Evolutionary conservation across 148 eudicot species (phyloP).

Genomic region (Salicornia ramosissima): DNA sequence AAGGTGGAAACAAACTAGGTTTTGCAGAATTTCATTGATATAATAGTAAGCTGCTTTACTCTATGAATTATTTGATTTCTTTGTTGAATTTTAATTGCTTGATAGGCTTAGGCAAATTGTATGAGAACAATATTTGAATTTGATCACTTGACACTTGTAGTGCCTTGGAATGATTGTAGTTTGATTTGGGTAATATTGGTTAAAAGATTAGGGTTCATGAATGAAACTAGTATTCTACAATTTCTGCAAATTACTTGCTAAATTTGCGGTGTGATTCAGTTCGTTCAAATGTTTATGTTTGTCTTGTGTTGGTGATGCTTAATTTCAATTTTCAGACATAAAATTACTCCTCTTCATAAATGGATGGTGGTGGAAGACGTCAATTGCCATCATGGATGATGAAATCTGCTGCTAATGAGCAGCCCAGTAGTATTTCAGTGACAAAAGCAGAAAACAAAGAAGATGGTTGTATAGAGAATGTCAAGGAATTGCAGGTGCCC

Average conservation of each 20-base stretch:
- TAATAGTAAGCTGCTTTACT: too few species aligned
- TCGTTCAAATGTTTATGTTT: slow-evolving; percentile 7
- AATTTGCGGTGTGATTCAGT: background rate
- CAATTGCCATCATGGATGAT: slow-evolving; percentile 74
- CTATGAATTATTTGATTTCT: too few species aligned
- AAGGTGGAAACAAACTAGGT: too few species aligned
- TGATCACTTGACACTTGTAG: too few species aligned
- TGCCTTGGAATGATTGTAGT: too few species aligned
- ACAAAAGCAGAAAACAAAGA: slow-evolving; percentile 19
- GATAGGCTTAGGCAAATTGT: too few species aligned
- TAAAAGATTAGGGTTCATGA: too few species aligned
- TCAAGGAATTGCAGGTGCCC: slow-evolving; percentile 16
- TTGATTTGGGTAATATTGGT: too few species aligned
- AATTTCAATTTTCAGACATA: background rate
- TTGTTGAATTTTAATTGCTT: too few species aligned
- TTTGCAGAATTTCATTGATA: too few species aligned
- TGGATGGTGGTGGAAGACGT: slow-evolving; percentile 37
- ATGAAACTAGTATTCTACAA: too few species aligned
- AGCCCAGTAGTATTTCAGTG: slow-evolving; percentile 25
- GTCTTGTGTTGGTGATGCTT: background rate
- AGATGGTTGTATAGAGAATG: slow-evolving; percentile 22
- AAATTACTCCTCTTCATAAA: slow-evolving; percentile 3
- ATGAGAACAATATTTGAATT: too few species aligned
- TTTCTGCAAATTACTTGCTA: background rate
- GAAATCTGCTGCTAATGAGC: slow-evolving; percentile 31